Base-by-base conservation (phyloP, 495 filamentous ascomycete species). In the Lentithecium fluviatile region DNA sequence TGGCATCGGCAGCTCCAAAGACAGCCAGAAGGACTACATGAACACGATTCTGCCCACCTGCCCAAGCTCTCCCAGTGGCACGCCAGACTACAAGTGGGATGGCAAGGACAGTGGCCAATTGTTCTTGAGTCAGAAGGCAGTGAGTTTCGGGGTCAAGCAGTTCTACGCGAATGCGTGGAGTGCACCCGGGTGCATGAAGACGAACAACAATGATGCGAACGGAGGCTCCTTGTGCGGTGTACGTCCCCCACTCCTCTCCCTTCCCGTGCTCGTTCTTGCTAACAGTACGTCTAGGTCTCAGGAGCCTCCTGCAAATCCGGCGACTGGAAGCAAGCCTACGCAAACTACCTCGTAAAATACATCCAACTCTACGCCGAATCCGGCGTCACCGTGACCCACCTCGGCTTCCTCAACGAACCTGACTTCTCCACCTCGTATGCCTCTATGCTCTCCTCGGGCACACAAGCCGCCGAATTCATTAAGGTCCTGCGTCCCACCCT, bases 21-120 rank as follows among this genome's bases (percentile, higher is more conserved):
- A 81, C 66, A 66, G 64, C 37, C 12, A 6, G 17, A 57, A 46
- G 17, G 79, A 81, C 67, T 73, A 75, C 47, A 79, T 79, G 76
- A 76, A 79, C 63, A 74, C 75, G 0, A 64, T 64, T 29, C 37
- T 63, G 13, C 64, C 64, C 7, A 64, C 45, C 19, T 63, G 55
- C 40, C 64, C 64, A 1, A 24, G 25, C 11, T 40, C 26, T n/a
- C 49, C 64, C 5, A 34, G 24, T 56, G 64, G 52, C 2, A 52
- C 43, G 2, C 64, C 64, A 8, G 25, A 58, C 26, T 67, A 67
- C 45, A 47, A 29, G 37, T 67, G 64, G 64, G 64, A 67, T 37
- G 59, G 60, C 6, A 67, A 67, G 42, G 64, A 67, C 34, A 36
- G 21, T 8, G 64, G 64, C 1, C 64, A 67, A 38, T 24, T 67